Base-by-base conservation (phyloP, 768 basidiomycete species). In the Exidia glandulosa region DNA sequence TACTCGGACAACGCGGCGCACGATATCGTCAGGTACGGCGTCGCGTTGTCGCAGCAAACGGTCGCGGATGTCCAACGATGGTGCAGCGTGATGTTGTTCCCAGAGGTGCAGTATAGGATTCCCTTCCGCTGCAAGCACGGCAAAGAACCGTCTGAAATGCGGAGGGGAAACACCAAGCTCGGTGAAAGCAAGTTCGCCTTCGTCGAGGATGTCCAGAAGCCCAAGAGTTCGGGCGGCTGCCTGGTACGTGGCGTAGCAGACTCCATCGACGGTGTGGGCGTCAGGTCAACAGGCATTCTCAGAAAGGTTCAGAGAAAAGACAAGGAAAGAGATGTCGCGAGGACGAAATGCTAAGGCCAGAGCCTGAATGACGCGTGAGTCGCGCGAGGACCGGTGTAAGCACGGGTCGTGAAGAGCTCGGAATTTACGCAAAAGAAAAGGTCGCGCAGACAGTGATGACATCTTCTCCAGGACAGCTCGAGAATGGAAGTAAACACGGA, bases 141-240 rank as follows among this genome's bases (percentile, higher is more conserved):
- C 77, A 61, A 55, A 75, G 70, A 19, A 72, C 68, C 63, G 77
- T 75, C 73, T 72, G 0, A 79, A 65, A 60, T 78, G 75, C 2
- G 59, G 56, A 0, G 76, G 77, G 0, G 76, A 74, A 4, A 63
- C 58, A 2, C 73, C 63, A 2, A 61, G 60, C 6, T 79, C 76
- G 2, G 60, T 30, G 19, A 79, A 63, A 0, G 76, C 71, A 59
- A 64, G 67, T 3, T 65, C 60, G 0, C 61, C 72, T 61, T 71
- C 68, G 29, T 68, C 64, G 0, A 66, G 57, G 41, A 70, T 61
- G 4, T 59, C 63, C 34, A 70, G 67, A 2, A 71, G 57, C 2
- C 69, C 67, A 4, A 63, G 62, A 13, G 64, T 63, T 3, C 52
- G 64, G 2, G 67, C 68, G 0, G 70, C 67, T 9, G 65, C 62